Percentiles rank a stretch among this genome's conserved stretches.
These are phyloP conservation scores for Clarireedia hainanense DNA, from an alignment of 2,329 filamentous ascomycete species.

Conservation along the genomic window DNA sequence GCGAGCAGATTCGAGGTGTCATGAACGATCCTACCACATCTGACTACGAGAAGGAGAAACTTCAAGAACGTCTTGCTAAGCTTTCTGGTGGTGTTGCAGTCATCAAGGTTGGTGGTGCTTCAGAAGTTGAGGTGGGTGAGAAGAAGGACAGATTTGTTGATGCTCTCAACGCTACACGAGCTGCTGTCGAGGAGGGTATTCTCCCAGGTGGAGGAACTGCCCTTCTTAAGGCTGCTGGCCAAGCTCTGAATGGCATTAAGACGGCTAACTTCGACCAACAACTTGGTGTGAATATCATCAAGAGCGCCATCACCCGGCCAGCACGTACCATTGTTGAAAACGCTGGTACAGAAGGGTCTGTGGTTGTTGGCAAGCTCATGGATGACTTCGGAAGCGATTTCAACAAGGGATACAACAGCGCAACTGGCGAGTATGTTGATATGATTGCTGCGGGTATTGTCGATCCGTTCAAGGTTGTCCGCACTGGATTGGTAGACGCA, in stretches of 20 bases:
- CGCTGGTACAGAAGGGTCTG: slow-evolving; percentile 88
- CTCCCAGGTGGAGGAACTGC: slow-evolving; percentile 97
- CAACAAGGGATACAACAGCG: slow-evolving; percentile 96
- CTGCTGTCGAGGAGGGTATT: slow-evolving; percentile 98
- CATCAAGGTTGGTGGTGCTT: slow-evolving; percentile 97
- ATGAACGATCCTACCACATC: slow-evolving; percentile 90
- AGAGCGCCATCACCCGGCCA: slow-evolving; percentile 94
- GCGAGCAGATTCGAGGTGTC: slow-evolving; percentile 98
- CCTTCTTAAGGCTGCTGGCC: slow-evolving; percentile 91
- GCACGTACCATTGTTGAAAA: slow-evolving; percentile 97
- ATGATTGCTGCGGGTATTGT: slow-evolving; percentile 97
- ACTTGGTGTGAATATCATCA: slow-evolving; percentile 94
- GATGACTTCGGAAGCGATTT: slow-evolving; percentile 89
- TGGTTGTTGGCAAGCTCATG: slow-evolving; percentile 95
- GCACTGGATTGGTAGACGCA: slow-evolving; percentile 89
- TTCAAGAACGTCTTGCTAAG: slow-evolving; percentile 98
- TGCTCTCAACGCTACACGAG: slow-evolving; percentile 93
- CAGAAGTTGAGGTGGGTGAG: slow-evolving; percentile 97
- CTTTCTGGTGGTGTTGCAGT: slow-evolving; percentile 97
- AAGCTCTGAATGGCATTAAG: slow-evolving; percentile 78
- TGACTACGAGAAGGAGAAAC: slow-evolving; percentile 99
- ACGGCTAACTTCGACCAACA: slow-evolving; percentile 96
- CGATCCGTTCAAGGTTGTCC: slow-evolving; percentile 98
- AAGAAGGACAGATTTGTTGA: slow-evolving; percentile 99
- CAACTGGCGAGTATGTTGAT: slow-evolving; percentile 97